These are phyloP conservation scores for Salicornia ramosissima DNA, from an alignment of 148 eudicot species.

Conservation along the genomic window DNA sequence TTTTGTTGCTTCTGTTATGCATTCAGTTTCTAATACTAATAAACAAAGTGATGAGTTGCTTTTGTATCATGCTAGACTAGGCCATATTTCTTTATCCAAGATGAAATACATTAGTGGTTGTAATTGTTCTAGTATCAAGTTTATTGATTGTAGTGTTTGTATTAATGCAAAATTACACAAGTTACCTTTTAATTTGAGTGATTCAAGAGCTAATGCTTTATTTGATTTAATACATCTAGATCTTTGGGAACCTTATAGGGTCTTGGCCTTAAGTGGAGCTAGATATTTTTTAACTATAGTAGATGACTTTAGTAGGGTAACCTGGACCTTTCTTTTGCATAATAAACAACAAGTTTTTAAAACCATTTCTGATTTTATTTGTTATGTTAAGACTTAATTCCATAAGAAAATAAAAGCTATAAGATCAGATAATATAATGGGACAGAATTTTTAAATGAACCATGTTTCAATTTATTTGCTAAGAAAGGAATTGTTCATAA, in stretches of 20 bases:
- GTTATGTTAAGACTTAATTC: not conserved
- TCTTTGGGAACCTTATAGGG: conserved; percentile 2
- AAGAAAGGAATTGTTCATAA: not conserved
- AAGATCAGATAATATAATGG: not conserved
- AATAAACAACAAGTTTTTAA: too few species aligned
- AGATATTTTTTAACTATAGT: too few species aligned
- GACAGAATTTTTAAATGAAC: not conserved
- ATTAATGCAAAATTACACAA: not conserved
- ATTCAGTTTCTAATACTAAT: too few species aligned
- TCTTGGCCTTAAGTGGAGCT: too few species aligned
- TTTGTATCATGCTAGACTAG: too few species aligned
- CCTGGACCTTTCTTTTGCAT: too few species aligned
- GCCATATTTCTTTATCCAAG: too few species aligned
- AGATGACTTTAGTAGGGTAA: too few species aligned
- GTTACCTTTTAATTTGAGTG: not conserved
- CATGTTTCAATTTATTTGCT: not conserved
- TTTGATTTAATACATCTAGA: not conserved
- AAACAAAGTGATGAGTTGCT: too few species aligned
- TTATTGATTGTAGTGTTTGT: not conserved
- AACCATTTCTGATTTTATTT: too few species aligned
- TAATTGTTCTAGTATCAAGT: not conserved
- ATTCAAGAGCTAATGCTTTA: not conserved
- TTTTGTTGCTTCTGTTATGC: too few species aligned
- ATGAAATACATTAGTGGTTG: not conserved
- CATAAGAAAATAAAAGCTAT: not conserved